Conservation (phyloP, 129 eudicot genomes). For the Solidago caesia region DNA sequence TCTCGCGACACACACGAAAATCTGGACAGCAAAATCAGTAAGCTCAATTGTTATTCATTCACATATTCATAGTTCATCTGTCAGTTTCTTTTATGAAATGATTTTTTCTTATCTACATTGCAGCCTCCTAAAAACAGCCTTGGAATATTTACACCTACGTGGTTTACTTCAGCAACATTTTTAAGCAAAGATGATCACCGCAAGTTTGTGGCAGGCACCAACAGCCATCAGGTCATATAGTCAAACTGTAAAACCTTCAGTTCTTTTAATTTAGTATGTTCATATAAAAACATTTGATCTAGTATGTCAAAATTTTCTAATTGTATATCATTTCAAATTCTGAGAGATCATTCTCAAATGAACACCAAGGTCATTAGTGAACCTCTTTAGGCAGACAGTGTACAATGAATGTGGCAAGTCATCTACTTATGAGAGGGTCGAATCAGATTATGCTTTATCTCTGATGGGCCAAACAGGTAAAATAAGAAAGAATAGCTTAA, state of each 20-base stretch:
- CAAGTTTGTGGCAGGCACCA: conserved; percentile 87
- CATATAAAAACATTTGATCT: too few relatives aligned
- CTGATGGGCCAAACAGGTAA: too few relatives aligned
- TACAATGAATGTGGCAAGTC: too few relatives aligned
- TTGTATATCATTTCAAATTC: background rate
- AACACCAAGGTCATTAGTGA: too few relatives aligned
- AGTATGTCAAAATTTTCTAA: background rate
- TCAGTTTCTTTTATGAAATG: conserved; percentile 7
- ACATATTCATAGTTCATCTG: background rate
- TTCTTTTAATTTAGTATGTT: too few relatives aligned
- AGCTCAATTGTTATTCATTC: conserved; percentile 23
- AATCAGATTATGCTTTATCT: too few relatives aligned
- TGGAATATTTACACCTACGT: conserved; percentile 86
- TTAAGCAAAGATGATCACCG: conserved; percentile 84
- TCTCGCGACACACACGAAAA: conserved; percentile 59
- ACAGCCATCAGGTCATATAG: conserved; percentile 25
- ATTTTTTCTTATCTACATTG: conserved; percentile 20
- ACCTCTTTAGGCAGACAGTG: too few relatives aligned
- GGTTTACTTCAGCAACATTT: conserved; percentile 92
- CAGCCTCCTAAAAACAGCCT: conserved; percentile 94
- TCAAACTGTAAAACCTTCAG: too few relatives aligned
- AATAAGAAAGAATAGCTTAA: too few relatives aligned
- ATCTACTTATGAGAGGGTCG: too few relatives aligned
- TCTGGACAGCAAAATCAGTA: conserved; percentile 94
- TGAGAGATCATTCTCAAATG: background rate